Conservation (phyloP, 192 early-diverging fungal species). For the Podila horticola region DNA sequence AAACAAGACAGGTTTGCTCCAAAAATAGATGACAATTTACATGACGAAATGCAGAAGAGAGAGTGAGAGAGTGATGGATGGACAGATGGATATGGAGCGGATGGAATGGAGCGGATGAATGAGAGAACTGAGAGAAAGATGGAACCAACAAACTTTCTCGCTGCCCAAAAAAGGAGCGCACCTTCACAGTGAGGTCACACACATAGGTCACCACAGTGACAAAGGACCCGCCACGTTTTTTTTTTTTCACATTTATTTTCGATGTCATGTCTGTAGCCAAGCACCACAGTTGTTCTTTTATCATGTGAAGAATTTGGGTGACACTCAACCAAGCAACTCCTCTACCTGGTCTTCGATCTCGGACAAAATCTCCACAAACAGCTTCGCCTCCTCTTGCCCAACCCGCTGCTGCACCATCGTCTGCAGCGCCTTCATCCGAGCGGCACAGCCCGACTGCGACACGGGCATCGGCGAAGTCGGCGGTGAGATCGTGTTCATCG, state of each 20-base stretch:
- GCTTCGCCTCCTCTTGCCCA: slow-evolving; percentile 9
- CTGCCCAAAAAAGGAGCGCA: no score
- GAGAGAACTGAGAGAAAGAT: neutral
- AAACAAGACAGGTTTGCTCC: no score
- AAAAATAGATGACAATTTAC: neutral
- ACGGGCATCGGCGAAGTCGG: slow-evolving; percentile 13
- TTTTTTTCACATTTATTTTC: no score
- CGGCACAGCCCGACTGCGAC: neutral
- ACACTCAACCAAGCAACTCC: neutral
- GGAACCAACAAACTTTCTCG: neutral
- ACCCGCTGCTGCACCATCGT: neutral
- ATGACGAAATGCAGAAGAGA: neutral
- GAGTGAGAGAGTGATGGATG: neutral
- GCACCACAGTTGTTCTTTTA: no score
- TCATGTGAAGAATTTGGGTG: neutral
- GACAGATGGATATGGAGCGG: neutral
- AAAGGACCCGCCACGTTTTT: no score
- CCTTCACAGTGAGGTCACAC: no score
- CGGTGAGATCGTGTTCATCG: neutral
- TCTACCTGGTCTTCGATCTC: slow-evolving; percentile 32
- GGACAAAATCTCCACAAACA: slow-evolving; percentile 28
- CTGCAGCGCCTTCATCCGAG: slow-evolving; percentile 8
- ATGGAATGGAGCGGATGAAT: neutral
- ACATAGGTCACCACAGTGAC: no score
- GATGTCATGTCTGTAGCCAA: no score